Percentiles rank a stretch among this genome's conserved stretches.
These are phyloP conservation scores for Eurotiales sp. DNA, from an alignment of 2,329 filamentous ascomycete genomes.

Conservation along the genomic window DNA sequence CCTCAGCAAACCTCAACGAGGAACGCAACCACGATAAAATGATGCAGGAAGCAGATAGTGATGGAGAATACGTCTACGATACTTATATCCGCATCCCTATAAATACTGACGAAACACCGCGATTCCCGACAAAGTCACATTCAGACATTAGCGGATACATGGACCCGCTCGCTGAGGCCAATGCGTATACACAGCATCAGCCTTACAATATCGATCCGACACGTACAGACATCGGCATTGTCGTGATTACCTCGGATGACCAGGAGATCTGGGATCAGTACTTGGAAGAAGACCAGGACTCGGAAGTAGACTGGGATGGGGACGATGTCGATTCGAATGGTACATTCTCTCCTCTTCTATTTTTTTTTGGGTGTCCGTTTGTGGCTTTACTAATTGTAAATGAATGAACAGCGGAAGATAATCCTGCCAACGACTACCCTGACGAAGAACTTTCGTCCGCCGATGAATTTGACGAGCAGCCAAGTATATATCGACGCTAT, in stretches of 20 bases:
- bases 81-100: slow-evolving; percentile 55
- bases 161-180: slow-evolving; percentile 31
- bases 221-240: slow-evolving; percentile 37
- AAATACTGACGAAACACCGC: slow-evolving; percentile 26
- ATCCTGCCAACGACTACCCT: slow-evolving; percentile 50
- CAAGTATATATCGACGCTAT: slow-evolving; percentile 38
- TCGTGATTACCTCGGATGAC: slow-evolving; percentile 40
- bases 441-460: slow-evolving; percentile 48
- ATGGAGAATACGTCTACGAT: slow-evolving; percentile 59
- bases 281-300: slow-evolving; percentile 52
- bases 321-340: slow-evolving; percentile 63
- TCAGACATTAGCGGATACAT: slow-evolving; percentile 19
- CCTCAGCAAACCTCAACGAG: slow-evolving; percentile 9
- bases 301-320: slow-evolving; percentile 53
- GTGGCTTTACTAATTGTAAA: background rate
- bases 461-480: slow-evolving; percentile 42
- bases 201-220: slow-evolving; percentile 27
- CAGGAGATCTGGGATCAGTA: slow-evolving; percentile 57
- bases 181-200: slow-evolving; percentile 24
- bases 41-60: slow-evolving; percentile 31
- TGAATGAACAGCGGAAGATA: slow-evolving; percentile 43
- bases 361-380: no score
- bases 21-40: slow-evolving; percentile 27
- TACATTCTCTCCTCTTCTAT: slow-evolving; percentile 24
- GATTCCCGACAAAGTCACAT: background rate